phyloP scores from a whole-genome alignment of 495 filamentous ascomycete genomes.

The Hyphodiscus hymeniophilus region DNA sequence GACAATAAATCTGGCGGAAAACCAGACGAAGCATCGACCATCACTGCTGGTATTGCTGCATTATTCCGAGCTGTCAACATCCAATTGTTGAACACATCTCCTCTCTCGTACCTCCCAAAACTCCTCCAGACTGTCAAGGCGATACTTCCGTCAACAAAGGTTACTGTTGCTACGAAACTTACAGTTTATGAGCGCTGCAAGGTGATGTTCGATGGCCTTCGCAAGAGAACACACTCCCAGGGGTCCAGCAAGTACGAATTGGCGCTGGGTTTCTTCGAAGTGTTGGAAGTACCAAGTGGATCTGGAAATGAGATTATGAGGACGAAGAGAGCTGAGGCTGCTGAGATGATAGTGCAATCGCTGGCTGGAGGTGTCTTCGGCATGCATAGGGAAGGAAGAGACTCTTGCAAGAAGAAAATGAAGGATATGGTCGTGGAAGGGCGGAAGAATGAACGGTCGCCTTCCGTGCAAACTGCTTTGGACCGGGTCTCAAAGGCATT shows the following conservation, averaged over 20 bases:
- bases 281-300: slow-evolving; percentile 19
- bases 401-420: slow-evolving; percentile 13
- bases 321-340: slow-evolving; percentile 21
- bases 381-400: slow-evolving; percentile 9
- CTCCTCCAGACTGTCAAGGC: slow-evolving; percentile 11
- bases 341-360: slow-evolving; percentile 14
- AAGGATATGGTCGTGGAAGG: slow-evolving; percentile 14
- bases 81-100: slow-evolving; percentile 11
- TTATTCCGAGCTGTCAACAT: slow-evolving; percentile 21
- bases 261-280: slow-evolving; percentile 13
- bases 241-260: slow-evolving; percentile 13
- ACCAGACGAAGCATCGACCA: slow-evolving; percentile 13
- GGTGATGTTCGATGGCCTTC: slow-evolving; percentile 18
- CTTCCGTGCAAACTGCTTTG: slow-evolving; percentile 11
- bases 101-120: slow-evolving; percentile 11
- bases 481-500: slow-evolving; percentile 17
- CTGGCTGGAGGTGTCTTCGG: slow-evolving; percentile 18
- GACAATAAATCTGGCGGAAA: slow-evolving; percentile 32
- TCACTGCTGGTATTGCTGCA: slow-evolving; percentile 19
- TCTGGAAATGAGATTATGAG: slow-evolving; percentile 19
- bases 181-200: slow-evolving; percentile 20
- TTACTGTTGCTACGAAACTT: slow-evolving; percentile 12
- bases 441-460: slow-evolving; percentile 17
- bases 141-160: slow-evolving; percentile 11
- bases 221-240: slow-evolving; percentile 12